Evolutionary conservation across 1,284 basidiomycete genomes (phyloP).

Genomic region (Microbotryum lychnidis-dioicae): DNA sequence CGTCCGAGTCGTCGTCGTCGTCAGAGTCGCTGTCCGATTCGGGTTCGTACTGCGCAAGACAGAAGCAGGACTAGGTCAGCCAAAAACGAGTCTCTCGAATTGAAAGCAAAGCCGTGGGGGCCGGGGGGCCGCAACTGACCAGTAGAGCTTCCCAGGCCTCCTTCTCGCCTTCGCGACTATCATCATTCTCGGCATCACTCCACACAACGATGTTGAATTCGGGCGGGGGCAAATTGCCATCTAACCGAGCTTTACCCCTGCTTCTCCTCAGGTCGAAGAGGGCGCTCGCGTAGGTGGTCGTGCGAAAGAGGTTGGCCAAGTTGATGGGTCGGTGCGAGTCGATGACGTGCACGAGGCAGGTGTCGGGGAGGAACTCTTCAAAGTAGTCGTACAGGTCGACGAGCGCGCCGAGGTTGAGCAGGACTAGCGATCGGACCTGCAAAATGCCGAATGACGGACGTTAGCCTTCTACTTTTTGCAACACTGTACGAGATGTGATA

Average conservation of each 20-base stretch:
- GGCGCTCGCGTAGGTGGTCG: conserved; percentile 31
- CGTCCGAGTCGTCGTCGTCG: conserved; percentile 43
- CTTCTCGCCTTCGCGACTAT: conserved; percentile 48
- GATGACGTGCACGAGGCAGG: conserved; percentile 75
- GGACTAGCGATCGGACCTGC: conserved; percentile 81
- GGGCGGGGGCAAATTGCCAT: conserved; percentile 35
- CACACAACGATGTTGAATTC: conserved; percentile 61
- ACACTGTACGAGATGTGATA: no score
- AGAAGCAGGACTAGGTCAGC: not conserved
- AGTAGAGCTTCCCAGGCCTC: conserved; percentile 70
- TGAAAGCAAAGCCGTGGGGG: not conserved
- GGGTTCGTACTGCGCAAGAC: conserved; percentile 55
- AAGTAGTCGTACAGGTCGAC: conserved; percentile 64
- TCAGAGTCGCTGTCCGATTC: conserved; percentile 56
- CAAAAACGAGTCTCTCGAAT: not conserved
- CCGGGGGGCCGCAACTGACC: conserved; percentile 46
- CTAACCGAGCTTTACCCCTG: conserved; percentile 26
- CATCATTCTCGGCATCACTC: conserved; percentile 68
- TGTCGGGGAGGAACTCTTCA: conserved; percentile 36
- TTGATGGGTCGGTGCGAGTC: conserved; percentile 90
- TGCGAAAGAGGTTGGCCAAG: conserved; percentile 69
- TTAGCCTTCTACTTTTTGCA: no score
- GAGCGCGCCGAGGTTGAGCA: conserved; percentile 86
- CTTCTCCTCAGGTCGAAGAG: conserved; percentile 39
- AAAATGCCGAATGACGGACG: no score